Percentiles rank a stretch among this genome's conserved stretches.
These are phyloP conservation scores for Volvox carteri DNA, from an alignment of 163 green algal species.

Conservation along the genomic window DNA sequence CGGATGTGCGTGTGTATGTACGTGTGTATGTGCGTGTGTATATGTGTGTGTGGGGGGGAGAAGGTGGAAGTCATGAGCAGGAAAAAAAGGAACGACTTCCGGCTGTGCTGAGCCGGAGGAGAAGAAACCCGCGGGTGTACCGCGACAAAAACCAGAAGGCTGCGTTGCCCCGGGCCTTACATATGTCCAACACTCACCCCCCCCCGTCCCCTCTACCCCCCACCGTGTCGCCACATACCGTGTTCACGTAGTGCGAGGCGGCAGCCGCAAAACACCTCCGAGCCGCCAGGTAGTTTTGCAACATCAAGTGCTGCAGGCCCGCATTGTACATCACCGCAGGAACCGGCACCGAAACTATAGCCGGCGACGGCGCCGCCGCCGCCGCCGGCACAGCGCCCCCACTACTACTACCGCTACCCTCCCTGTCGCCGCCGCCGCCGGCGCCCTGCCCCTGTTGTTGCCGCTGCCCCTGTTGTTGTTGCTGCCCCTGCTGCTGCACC, in stretches of 20 bases:
- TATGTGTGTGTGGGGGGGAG: too few relatives aligned
- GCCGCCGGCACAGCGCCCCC: too few relatives aligned
- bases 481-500: not conserved
- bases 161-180: too few relatives aligned
- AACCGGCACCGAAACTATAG: constrained; percentile 10
- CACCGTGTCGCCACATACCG: not conserved
- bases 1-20: too few relatives aligned
- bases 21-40: too few relatives aligned
- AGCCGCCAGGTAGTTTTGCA: constrained; percentile 56
- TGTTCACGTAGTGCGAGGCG: constrained; percentile 28
- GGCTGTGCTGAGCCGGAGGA: too few relatives aligned
- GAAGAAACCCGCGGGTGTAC: too few relatives aligned
- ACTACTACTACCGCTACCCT: not conserved
- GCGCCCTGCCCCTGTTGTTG: constrained; percentile 21
- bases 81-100: too few relatives aligned
- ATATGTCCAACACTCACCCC: too few relatives aligned
- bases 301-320: constrained; percentile 67
- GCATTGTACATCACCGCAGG: constrained; percentile 62
- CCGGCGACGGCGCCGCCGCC: not conserved
- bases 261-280: constrained; percentile 57
- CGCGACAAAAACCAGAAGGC: too few relatives aligned
- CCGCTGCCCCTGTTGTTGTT: not conserved
- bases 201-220: not conserved
- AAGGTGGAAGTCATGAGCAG: too few relatives aligned
- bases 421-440: not conserved